These are phyloP conservation scores for Leishmania gerbilli DNA, from an alignment of 208 protist species.

Conservation along the genomic window DNA sequence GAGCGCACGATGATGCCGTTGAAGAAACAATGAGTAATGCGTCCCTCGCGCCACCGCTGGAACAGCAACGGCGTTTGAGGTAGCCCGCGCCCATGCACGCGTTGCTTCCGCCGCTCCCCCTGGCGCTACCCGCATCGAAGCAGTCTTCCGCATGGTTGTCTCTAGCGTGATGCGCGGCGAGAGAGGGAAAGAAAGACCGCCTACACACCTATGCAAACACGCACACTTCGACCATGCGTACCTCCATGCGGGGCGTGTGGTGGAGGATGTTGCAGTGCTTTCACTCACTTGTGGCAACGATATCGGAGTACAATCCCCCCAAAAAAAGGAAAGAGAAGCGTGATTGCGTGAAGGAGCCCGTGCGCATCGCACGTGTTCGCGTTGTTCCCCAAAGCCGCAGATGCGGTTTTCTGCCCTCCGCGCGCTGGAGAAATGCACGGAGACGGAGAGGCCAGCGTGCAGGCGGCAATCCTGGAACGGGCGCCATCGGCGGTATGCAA, in stretches of 20 bases:
- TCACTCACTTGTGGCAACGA: not conserved
- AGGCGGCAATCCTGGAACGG: not conserved
- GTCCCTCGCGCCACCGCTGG: not conserved
- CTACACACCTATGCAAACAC: not conserved
- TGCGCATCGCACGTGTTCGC: not conserved
- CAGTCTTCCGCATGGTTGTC: not conserved
- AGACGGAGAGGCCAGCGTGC: not conserved
- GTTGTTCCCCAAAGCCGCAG: not conserved
- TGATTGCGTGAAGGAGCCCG: not conserved
- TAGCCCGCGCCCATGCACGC: not conserved
- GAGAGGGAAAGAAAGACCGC: slow-evolving; percentile 8
- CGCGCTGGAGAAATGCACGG: not conserved
- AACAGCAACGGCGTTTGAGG: too few species aligned
- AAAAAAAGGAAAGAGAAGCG: slow-evolving; percentile 9
- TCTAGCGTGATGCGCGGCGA: not conserved
- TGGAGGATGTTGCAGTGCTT: not conserved
- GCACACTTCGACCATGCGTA: not conserved
- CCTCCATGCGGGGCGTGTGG: not conserved
- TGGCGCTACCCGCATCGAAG: not conserved
- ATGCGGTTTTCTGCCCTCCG: not conserved
- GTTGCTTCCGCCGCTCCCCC: not conserved
- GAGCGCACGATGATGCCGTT: not conserved
- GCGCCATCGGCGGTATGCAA: not conserved
- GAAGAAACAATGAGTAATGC: not conserved
- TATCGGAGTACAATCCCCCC: not conserved